Percentiles rank a stretch among this genome's conserved stretches.
Evolutionary conservation across 768 basidiomycete species (phyloP).

Genomic region (Sporobolomyces pararoseus): DNA sequence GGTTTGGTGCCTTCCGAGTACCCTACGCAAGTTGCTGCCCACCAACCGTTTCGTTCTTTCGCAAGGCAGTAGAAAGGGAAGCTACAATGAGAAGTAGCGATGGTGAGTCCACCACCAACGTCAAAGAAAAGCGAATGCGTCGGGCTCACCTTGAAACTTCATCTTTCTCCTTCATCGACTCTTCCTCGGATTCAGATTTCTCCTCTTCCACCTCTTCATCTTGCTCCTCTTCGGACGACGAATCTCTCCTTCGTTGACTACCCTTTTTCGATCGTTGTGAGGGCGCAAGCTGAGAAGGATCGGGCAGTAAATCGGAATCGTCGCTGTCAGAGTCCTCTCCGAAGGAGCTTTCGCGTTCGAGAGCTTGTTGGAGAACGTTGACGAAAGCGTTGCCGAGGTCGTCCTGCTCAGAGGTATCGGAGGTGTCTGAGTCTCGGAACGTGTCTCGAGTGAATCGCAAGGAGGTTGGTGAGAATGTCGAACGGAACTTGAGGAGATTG

Average conservation of each 20-base stretch:
- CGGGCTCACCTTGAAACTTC: not conserved
- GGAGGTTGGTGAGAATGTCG: not conserved
- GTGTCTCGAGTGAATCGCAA: slow-evolving; percentile 17
- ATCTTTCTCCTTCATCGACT: slow-evolving; percentile 4
- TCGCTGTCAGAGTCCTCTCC: slow-evolving; percentile 17
- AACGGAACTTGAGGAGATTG: slow-evolving; percentile 19
- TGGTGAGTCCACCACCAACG: no score
- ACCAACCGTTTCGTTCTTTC: not conserved
- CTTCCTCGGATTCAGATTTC: slow-evolving; percentile 10
- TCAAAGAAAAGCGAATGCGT: not conserved
- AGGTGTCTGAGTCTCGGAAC: slow-evolving; percentile 13
- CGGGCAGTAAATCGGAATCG: not conserved
- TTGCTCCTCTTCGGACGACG: not conserved
- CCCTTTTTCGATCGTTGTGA: not conserved
- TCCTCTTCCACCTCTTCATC: not conserved
- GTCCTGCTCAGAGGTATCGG: not conserved
- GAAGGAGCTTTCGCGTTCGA: not conserved
- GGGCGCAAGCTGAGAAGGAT: not conserved
- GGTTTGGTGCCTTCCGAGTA: slow-evolving; percentile 4
- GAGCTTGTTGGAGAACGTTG: not conserved
- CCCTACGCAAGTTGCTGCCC: slow-evolving; percentile 5
- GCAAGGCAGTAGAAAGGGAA: slow-evolving; percentile 24
- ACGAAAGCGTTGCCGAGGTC: slow-evolving; percentile 3
- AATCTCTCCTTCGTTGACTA: not conserved
- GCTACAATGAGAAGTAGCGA: not conserved